These are phyloP conservation scores for Persicaria maculosa DNA, from an alignment of 148 eudicot species.

Conservation along the genomic window DNA sequence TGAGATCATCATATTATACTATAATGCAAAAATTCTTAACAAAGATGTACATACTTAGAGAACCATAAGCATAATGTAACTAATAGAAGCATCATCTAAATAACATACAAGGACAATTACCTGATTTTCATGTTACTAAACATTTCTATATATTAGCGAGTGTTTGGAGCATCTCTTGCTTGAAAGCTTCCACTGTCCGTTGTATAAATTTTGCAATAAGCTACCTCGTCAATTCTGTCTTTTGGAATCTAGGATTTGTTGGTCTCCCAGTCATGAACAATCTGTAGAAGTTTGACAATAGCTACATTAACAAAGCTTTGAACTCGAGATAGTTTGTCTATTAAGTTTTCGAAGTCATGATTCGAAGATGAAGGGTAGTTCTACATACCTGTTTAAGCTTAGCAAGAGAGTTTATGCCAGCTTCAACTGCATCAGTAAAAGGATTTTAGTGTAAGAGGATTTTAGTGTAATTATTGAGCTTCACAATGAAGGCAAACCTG, in stretches of 20 bases:
- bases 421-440: slow-evolving; percentile 44
- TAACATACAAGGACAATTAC: too few species aligned
- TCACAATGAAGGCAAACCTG: background rate
- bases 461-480: background rate
- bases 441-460: too few species aligned
- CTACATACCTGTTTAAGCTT: slow-evolving; percentile 64
- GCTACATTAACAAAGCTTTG: background rate
- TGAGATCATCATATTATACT: too few species aligned
- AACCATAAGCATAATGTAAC: too few species aligned
- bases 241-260: slow-evolving; percentile 84
- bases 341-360: background rate
- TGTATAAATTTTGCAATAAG: too few species aligned
- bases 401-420: slow-evolving; percentile 51
- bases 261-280: slow-evolving; percentile 64
- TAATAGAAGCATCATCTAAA: too few species aligned
- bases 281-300: slow-evolving; percentile 30
- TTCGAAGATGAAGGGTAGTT: background rate
- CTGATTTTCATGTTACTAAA: too few species aligned
- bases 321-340: background rate
- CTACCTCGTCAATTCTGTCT: slow-evolving; percentile 77
- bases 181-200: too few species aligned
- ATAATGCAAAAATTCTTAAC: too few species aligned
- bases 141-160: too few species aligned
- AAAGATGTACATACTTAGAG: too few species aligned
- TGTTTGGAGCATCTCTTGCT: too few species aligned